Percentiles rank a stretch among this genome's conserved stretches.
Conservation (phyloP, 2,329 filamentous ascomycete species). For the Claviceps capensis region DNA sequence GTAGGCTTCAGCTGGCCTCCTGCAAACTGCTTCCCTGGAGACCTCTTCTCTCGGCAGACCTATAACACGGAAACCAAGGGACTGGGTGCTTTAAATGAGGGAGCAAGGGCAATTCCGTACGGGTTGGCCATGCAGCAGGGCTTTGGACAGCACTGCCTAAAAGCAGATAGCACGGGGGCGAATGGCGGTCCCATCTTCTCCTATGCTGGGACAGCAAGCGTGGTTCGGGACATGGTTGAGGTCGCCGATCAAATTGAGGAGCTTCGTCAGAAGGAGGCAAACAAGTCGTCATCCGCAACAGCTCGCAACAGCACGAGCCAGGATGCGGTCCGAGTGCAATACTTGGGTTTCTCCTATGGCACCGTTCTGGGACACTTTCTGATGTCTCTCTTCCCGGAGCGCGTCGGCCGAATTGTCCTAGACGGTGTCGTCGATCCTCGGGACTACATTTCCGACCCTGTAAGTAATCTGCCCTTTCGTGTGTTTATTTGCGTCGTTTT, state of each 20-base stretch:
- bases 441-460: slow-evolving; percentile 16
- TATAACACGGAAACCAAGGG: not conserved
- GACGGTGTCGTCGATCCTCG: slow-evolving; percentile 18
- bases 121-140: slow-evolving; percentile 9
- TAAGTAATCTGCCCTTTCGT: slow-evolving; percentile 8
- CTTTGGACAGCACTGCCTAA: slow-evolving; percentile 14
- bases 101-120: not conserved
- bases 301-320: not conserved
- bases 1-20: slow-evolving; percentile 9
- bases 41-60: slow-evolving; percentile 8
- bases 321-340: slow-evolving; percentile 20
- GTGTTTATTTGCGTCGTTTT: not conserved
- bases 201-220: slow-evolving; percentile 11
- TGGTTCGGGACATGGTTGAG: slow-evolving; percentile 7
- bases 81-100: not conserved
- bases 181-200: slow-evolving; percentile 11
- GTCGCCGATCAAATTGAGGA: slow-evolving; percentile 3
- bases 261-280: slow-evolving; percentile 2
- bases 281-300: not conserved
- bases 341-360: slow-evolving; percentile 32
- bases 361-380: slow-evolving; percentile 13
- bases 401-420: slow-evolving; percentile 23
- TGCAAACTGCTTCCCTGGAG: slow-evolving; percentile 7
- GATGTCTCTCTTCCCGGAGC: slow-evolving; percentile 13
- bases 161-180: slow-evolving; percentile 3